phyloP scores from a whole-genome alignment of 2,329 filamentous ascomycete species.

The Macrophomina pseudophaseolina region DNA sequence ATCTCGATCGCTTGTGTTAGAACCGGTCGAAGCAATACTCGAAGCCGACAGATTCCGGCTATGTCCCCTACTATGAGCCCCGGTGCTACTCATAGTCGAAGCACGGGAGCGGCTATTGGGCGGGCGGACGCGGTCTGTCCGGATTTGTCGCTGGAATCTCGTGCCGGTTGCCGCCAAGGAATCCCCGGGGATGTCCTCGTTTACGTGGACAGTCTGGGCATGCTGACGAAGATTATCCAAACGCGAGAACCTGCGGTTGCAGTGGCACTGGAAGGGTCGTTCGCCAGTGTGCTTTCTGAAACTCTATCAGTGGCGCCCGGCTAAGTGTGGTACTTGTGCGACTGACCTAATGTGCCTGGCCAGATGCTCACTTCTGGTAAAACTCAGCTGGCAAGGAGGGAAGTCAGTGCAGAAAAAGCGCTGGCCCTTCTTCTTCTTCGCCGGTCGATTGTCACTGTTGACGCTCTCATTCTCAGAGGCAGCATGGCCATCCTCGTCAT shows the following conservation, averaged over 20 bases:
- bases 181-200: slow-evolving; percentile 93
- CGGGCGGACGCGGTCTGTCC: slow-evolving; percentile 81
- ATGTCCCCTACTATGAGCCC: slow-evolving; percentile 75
- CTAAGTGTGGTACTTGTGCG: slow-evolving; percentile 16
- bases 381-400: slow-evolving; percentile 90
- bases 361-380: slow-evolving; percentile 93
- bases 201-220: slow-evolving; percentile 95
- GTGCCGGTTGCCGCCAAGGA: slow-evolving; percentile 92
- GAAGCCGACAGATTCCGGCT: slow-evolving; percentile 85
- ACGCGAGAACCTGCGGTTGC: slow-evolving; percentile 87
- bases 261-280: slow-evolving; percentile 95
- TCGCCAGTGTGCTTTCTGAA: slow-evolving; percentile 94
- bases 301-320: slow-evolving; percentile 23
- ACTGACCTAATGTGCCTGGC: slow-evolving; percentile 87
- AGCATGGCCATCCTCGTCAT: slow-evolving; percentile 68
- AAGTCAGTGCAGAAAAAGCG: slow-evolving; percentile 96
- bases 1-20: slow-evolving; percentile 65
- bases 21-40: slow-evolving; percentile 78
- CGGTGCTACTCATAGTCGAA: slow-evolving; percentile 72
- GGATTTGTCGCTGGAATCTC: slow-evolving; percentile 87
- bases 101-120: slow-evolving; percentile 75
- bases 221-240: slow-evolving; percentile 96
- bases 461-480: slow-evolving; percentile 57
- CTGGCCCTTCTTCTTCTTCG: slow-evolving; percentile 95
- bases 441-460: slow-evolving; percentile 67